Evolutionary conservation across 2,329 filamentous ascomycete genomes (phyloP).

Genomic region (Trichoderma atroviride): DNA sequence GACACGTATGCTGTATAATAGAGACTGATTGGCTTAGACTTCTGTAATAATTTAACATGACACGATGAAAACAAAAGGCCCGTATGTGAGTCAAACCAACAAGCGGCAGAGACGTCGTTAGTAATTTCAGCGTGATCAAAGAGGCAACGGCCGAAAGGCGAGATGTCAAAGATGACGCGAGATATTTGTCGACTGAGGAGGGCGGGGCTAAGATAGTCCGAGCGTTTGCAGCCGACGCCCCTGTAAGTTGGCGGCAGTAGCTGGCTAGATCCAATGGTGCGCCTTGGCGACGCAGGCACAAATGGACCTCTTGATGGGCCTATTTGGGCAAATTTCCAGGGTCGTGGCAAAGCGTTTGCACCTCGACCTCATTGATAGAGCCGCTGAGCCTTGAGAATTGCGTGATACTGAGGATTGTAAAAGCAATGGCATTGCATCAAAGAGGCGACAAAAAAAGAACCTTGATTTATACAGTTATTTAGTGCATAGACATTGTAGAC

Average conservation of each 20-base stretch:
- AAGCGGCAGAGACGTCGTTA: neutral
- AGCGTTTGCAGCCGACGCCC: neutral
- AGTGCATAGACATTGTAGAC: neutral
- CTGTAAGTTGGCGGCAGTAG: neutral
- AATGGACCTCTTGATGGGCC: neutral
- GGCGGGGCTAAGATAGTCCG: neutral
- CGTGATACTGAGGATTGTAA: neutral
- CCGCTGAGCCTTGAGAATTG: neutral
- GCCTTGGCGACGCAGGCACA: slow-evolving; percentile 23
- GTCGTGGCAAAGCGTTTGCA: neutral
- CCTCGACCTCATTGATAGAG: no score
- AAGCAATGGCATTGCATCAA: neutral
- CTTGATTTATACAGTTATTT: neutral
- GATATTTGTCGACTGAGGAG: neutral
- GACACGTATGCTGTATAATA: neutral
- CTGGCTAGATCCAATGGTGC: slow-evolving; percentile 3
- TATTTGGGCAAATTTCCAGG: neutral
- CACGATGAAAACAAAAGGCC: slow-evolving; percentile 4
- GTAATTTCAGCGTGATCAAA: slow-evolving; percentile 15
- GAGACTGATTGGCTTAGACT: neutral
- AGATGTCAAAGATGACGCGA: neutral
- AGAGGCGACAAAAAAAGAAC: neutral
- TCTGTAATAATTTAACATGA: slow-evolving; percentile 5
- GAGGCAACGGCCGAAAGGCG: slow-evolving; percentile 19
- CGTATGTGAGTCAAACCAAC: slow-evolving; percentile 22